Base-by-base conservation (phyloP, 176 grass and related monocot species). In the Guadua angustifolia region DNA sequence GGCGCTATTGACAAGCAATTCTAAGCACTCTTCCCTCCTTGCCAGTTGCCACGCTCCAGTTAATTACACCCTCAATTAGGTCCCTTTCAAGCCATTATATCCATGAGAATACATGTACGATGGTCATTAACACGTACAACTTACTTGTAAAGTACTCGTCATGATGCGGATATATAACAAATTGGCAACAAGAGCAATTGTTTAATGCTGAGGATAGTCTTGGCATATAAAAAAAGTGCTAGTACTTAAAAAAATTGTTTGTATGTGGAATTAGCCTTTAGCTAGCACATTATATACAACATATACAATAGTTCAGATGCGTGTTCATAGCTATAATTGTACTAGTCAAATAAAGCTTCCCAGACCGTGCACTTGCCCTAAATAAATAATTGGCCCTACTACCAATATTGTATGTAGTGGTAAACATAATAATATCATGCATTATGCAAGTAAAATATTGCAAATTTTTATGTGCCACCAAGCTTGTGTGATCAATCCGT, bases 321-420 rank as follows among this genome's bases (percentile, higher is more conserved):
- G 64, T 65, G 75, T 44, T 71, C 84, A 47, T 70, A 69, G 69
- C 84, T 87, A 90, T 79, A 75, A 62, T 74, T 79, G 67, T 69
- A 83, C 69, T 60, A 71, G 89, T 90, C 84, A 90, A 90, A 87
- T 80, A 90, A 90, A 74, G 80, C 47, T 80, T 84, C 80, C 84
- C 51, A 74, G 75, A 22, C 79, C 69, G 81, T 74, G 58, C 84
- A 87, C 74, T 87, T 87, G 84, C 80, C 84, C 35, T 87, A 63
- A 53, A 80, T 69, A 75, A 87, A 84, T 69, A 75, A 80, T 76
- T 84, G 53, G 75, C 80, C 80, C 50, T 51, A 74, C 69, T 75
- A 75, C 51, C 19, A 87, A 52, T 90, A 83, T 69, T 83, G 67
- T 83, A 90, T 72, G 19, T 80, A 61, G 24, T 84, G 85, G 80